These are phyloP conservation scores for Russula sp. DNA, from an alignment of 768 basidiomycete genomes.

Conservation along the genomic window DNA sequence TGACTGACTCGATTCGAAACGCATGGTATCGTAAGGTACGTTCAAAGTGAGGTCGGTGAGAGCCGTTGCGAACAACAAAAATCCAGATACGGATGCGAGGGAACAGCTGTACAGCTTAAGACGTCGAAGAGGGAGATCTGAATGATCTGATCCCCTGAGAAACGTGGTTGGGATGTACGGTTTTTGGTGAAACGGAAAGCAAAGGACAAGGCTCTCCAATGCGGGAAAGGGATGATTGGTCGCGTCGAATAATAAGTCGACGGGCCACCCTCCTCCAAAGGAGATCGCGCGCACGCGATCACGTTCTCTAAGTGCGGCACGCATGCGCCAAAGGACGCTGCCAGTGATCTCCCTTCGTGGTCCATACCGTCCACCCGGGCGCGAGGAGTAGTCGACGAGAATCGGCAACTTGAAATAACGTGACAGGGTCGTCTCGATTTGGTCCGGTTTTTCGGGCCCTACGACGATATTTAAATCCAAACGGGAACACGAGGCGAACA, in stretches of 20 bases:
- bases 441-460: background rate
- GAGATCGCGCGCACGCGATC: too few relatives aligned
- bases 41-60: background rate
- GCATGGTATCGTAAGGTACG: too few relatives aligned
- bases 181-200: accelerated
- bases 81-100: background rate
- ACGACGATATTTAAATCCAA: background rate
- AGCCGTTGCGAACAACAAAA: constrained; percentile 9
- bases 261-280: background rate
- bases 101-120: background rate
- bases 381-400: background rate
- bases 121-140: background rate
- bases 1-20: background rate
- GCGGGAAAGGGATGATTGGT: background rate
- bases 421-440: background rate
- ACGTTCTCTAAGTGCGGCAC: too few relatives aligned
- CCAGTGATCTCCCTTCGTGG: too few relatives aligned
- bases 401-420: background rate
- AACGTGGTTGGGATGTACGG: background rate
- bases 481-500: background rate
- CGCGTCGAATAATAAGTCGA: background rate
- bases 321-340: too few relatives aligned
- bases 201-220: constrained; percentile 9
- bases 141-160: background rate
- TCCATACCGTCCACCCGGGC: too few relatives aligned